Base-by-base conservation (phyloP, 2,329 filamentous ascomycete species). In the Fusarium xylarioides region DNA sequence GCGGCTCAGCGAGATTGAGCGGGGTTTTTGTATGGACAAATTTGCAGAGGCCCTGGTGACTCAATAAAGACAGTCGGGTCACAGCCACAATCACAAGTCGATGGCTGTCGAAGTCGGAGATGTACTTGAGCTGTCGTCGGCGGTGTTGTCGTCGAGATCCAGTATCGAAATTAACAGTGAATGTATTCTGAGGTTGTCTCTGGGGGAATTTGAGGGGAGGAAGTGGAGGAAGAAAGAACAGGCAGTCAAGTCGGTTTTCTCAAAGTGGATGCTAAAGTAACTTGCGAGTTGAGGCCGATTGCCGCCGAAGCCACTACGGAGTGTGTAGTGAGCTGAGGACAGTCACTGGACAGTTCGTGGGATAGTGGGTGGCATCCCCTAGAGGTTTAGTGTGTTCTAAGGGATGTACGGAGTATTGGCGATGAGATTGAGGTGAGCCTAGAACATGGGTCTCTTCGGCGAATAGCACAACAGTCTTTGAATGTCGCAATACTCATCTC, bases 11-110 rank as follows among this genome's bases (percentile, higher is more conserved):
- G 44, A 59, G 55, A 34, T 44, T 59, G 70, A 75, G 75, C 75
- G 75, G 75, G 75, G 75, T 77, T 76, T 76, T 76, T 77, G 73
- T 67, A 69, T 62, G 61, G 66, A 74, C 73, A 77, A 74, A 70
- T 75, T 76, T 68, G 63, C 68, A 52, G 38, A 53, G 57, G 57
- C 26, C 42, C 32, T 64, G 49, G 66, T 71, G 72, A 73, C 63
- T 65, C 59, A 49, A 63, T 42, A 52, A 44, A 53, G 34, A 66
- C 62, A 35, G 49, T 28, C 26, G 26, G 26, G 26, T 43, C 34
- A 55, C 46, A 56, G 34, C 59, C 52, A 61, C 52, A 64, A 35
- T 62, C 43, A 49, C 52, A 60, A 28, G 30, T 61, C 49, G 59
- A 49, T 47, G 43, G 53, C 44, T 52, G 60, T 53, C 47, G 46